Base-by-base conservation (phyloP, 352 stramenopile genomes). In the Pythium phragmiticola region DNA sequence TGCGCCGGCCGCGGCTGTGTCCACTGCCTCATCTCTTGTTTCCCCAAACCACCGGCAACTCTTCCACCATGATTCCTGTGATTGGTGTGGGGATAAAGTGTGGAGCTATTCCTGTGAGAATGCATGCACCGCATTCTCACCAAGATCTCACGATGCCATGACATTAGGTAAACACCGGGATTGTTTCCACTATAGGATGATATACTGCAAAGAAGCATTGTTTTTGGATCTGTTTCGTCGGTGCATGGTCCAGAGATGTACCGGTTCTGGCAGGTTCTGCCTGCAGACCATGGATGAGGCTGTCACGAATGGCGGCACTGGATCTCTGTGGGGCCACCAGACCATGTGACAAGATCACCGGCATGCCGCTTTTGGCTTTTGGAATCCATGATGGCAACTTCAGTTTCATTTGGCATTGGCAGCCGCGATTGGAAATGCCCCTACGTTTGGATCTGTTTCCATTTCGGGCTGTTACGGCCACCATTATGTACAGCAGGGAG, bases 1-100 rank as follows among this genome's bases (percentile, higher is more conserved):
- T 30, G 26, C 26, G 26, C 26, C 41, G 33, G 47, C 57, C 16
- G 3, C 51, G 50, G 60, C 60, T 66, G 26, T 66, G 50, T 41
- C 11, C 48, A 14, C 52, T 41, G 34, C 21, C 41, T 53, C 45
- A 51, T 51, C 46, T 57, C 57, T 51, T 37, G n/a, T 26, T 46
- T 46, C 28, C 49, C 60, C 39, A 12, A 55, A 49, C 60, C 42
- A 30, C 39, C 16, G 28, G 19, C 36, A 43, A 36, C 19, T 21
- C 23, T 16, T 23, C 23, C 12, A 34, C 7, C 42, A 23, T 12
- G 42, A 11, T 19, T 11, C 42, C 7, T 8, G 16, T 48, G 42
- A 48, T n/a, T 48, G 42, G 42, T 48, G 42, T n/a, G 42, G 42
- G 9, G 9, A 26, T 17, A 4, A 48, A 30, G 26, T 19, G 16